Percentiles rank a stretch among this genome's conserved stretches.
phyloP scores from a whole-genome alignment of 305 asterid genomes.

The Fraxinus latifolia region DNA sequence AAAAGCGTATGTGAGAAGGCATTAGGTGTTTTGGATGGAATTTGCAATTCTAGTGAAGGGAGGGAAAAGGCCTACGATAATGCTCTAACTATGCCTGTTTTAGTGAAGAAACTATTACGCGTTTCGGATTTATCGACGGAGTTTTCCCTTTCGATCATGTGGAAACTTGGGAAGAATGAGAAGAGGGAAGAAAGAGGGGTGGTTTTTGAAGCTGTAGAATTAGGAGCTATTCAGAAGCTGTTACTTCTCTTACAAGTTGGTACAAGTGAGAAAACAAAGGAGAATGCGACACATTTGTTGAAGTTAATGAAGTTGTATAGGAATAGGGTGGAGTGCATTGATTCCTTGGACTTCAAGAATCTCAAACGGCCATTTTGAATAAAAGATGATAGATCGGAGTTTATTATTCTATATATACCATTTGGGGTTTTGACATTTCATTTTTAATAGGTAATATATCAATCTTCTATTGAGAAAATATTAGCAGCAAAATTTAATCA shows the following conservation, averaged over 20 bases:
- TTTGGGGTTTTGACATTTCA: too few species aligned
- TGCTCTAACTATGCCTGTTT: constrained; percentile 38
- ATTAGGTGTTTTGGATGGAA: constrained; percentile 45
- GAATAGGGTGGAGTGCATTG: constrained; percentile 32
- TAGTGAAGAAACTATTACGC: constrained; percentile 49
- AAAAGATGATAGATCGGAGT: background rate
- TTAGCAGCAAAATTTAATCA: too few species aligned
- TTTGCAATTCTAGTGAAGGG: constrained; percentile 34
- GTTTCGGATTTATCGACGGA: constrained; percentile 51
- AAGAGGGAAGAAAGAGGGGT: constrained; percentile 6
- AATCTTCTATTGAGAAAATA: too few species aligned
- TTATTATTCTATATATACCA: background rate
- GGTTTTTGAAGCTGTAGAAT: constrained; percentile 37
- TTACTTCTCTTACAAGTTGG: constrained; percentile 52
- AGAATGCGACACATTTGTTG: constrained; percentile 41
- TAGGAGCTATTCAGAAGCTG: constrained; percentile 62
- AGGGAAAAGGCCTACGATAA: constrained; percentile 30
- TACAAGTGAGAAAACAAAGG: constrained; percentile 40
- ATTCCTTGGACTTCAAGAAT: constrained; percentile 37
- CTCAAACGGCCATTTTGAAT: constrained; percentile 31
- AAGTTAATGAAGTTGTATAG: constrained; percentile 39
- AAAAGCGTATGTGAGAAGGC: constrained; percentile 51
- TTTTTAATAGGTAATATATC: too few species aligned
- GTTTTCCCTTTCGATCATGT: constrained; percentile 45
- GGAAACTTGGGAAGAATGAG: constrained; percentile 31